These are phyloP conservation scores for Phytophthora ramorum DNA, from an alignment of 352 stramenopile species.

Conservation along the genomic window DNA sequence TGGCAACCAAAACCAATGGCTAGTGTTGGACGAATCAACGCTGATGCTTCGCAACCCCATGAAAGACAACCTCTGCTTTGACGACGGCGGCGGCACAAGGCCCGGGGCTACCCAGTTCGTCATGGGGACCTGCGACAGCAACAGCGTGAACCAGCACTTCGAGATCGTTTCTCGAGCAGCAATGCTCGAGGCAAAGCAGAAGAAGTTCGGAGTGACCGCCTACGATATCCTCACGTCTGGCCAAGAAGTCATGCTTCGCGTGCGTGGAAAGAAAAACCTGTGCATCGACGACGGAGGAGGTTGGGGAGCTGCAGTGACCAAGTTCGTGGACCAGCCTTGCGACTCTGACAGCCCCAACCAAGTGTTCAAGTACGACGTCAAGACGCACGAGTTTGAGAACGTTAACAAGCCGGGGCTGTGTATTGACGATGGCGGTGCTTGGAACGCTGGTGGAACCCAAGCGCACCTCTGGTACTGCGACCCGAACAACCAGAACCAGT, in stretches of 20 bases:
- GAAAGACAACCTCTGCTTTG: conserved; percentile 44
- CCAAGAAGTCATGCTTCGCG: conserved; percentile 33
- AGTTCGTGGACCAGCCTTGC: conserved; percentile 25
- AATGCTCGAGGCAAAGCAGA: conserved; percentile 20
- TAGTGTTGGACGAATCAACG: conserved; percentile 32
- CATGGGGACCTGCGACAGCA: conserved; percentile 18
- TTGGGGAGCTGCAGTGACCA: conserved; percentile 19
- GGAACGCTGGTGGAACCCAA: conserved; percentile 13
- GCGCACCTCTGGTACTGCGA: conserved; percentile 38
- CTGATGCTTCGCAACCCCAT: conserved; percentile 41
- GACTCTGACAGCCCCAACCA: conserved; percentile 36
- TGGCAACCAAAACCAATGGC: conserved; percentile 36
- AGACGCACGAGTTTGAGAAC: conserved; percentile 26
- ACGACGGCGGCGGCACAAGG: conserved; percentile 31
- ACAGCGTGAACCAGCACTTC: conserved; percentile 31
- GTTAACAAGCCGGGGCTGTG: conserved; percentile 31
- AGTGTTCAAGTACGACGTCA: conserved; percentile 28
- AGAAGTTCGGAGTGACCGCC: conserved; percentile 4
- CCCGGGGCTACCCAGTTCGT: not conserved
- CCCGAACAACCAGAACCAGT: conserved; percentile 31
- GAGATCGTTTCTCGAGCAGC: conserved; percentile 19
- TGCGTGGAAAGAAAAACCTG: conserved; percentile 30
- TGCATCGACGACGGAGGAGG: conserved; percentile 46
- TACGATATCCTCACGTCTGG: conserved; percentile 22
- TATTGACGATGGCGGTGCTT: conserved; percentile 27